A percentile compares a stretch with the other conserved stretches of the same genome.
Conservation (phyloP, 169 alveolate species). For the Plasmodium sp. region DNA sequence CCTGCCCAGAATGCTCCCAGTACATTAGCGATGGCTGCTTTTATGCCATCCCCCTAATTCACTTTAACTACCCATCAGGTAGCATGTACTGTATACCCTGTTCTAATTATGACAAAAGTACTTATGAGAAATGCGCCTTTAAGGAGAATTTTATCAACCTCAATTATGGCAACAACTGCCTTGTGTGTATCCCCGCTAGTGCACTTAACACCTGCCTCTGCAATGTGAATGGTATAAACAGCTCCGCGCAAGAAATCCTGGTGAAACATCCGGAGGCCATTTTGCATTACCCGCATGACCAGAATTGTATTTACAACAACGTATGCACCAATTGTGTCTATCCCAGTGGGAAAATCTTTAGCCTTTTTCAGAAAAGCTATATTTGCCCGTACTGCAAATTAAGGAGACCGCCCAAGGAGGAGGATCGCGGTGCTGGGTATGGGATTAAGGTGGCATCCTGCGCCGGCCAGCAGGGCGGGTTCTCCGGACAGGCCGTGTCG, state of each 20-base stretch:
- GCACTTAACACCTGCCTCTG: constrained; percentile 16
- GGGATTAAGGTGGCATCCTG: no score
- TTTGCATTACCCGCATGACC: not conserved
- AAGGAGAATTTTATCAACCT: constrained; percentile 21
- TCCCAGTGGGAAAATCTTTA: not conserved
- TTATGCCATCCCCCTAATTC: constrained; percentile 33
- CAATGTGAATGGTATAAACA: not conserved
- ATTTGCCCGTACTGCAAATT: constrained; percentile 10
- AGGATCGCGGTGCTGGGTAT: not conserved
- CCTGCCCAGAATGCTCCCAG: constrained; percentile 9
- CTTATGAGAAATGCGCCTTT: not conserved
- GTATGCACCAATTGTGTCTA: not conserved
- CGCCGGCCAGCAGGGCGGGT: not conserved
- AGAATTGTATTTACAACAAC: not conserved
- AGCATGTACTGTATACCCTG: constrained; percentile 41
- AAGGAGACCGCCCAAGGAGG: not conserved
- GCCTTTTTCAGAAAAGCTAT: not conserved
- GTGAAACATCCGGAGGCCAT: not conserved
- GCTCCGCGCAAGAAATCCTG: not conserved
- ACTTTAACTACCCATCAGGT: constrained; percentile 29
- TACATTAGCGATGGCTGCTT: not conserved
- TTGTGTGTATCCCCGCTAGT: constrained; percentile 24
- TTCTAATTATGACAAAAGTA: constrained; percentile 20
- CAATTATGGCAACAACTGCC: constrained; percentile 25
- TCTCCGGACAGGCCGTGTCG: constrained; percentile 4